Base-by-base conservation (phyloP, 139 green algal genomes). In the Picochlorum sp. region DNA sequence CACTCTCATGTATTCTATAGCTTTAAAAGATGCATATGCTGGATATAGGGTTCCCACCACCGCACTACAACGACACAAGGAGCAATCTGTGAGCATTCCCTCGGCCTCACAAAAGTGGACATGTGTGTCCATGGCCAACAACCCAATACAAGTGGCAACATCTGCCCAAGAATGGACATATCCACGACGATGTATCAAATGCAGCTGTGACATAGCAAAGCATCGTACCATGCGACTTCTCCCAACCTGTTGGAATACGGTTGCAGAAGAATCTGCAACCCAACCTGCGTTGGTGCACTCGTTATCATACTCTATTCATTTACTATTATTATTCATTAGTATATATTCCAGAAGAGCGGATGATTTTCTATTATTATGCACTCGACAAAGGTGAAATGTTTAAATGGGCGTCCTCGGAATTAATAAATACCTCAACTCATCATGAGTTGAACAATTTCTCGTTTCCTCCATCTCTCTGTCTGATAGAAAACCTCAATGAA, bases 1-100 rank as follows among this genome's bases (percentile, higher is more conserved):
- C 7, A 44, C 18, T 7, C 45, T 45, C 57, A 66, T 63, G n/a
- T 37, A 23, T 37, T 77, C 60, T 6, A 73, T 58, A 4, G 71
- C 65, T 45, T 73, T 68, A 2, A 77, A 62, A 10, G 65, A 70
- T 14, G 65, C 62, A 45, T 73, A 77, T n/a, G 71, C 65, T 26
- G 71, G 71, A 28, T 77, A 77, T 3, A 73, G 1, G 1, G 70
- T 44, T n/a, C 71, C 71, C 1, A 57, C 71, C 3, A 26, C 30
- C 9, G 49, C 67, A 52, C 71, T 73, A 59, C 37, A 66, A 6
- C 28, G n/a, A 28, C 21, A 44, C 9, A 4, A 44, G 15, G 44
- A n/a, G 21, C 6, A 18, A 24, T 66, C 8, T 41, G 34, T 41
- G 15, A 47, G 6, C n/a, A 34, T 23, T 20, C n/a, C 6, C 20